Conservation (phyloP, 345 rosid species). For the Aquilaria yunnanensis region DNA sequence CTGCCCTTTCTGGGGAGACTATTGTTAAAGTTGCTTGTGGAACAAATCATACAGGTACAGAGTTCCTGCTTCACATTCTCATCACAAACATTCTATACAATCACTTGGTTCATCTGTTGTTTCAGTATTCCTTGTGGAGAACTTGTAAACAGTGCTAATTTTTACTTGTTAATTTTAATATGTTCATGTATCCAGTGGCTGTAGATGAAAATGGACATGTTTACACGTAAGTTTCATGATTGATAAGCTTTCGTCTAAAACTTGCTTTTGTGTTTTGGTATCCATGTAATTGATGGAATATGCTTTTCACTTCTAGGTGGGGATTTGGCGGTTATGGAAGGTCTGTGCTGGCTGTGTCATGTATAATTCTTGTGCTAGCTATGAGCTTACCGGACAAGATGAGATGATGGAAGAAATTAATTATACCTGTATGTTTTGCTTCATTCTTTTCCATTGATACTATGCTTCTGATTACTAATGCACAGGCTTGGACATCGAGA, state of each 20-base stretch:
- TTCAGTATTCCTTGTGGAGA: background rate
- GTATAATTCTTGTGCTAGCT: background rate
- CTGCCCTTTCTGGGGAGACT: slow-evolving; percentile 69
- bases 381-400: too few relatives aligned
- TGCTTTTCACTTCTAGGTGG: slow-evolving; percentile 57
- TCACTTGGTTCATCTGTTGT: background rate
- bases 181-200: slow-evolving; percentile 55
- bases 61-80: slow-evolving; percentile 5
- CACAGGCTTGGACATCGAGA: slow-evolving; percentile 95
- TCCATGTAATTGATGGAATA: slow-evolving; percentile 16
- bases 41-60: slow-evolving; percentile 85
- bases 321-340: slow-evolving; percentile 99
- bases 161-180: slow-evolving; percentile 12
- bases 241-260: background rate
- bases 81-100: background rate
- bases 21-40: slow-evolving; percentile 96
- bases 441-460: background rate
- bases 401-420: too few relatives aligned
- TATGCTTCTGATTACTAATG: slow-evolving; percentile 4
- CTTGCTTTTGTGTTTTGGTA: slow-evolving; percentile 6
- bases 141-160: too few relatives aligned
- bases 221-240: slow-evolving; percentile 70
- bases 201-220: slow-evolving; percentile 83
- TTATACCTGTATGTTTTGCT: background rate
- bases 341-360: slow-evolving; percentile 33